Base-by-base conservation (phyloP, 768 basidiomycete species). In the Panus rudis region DNA sequence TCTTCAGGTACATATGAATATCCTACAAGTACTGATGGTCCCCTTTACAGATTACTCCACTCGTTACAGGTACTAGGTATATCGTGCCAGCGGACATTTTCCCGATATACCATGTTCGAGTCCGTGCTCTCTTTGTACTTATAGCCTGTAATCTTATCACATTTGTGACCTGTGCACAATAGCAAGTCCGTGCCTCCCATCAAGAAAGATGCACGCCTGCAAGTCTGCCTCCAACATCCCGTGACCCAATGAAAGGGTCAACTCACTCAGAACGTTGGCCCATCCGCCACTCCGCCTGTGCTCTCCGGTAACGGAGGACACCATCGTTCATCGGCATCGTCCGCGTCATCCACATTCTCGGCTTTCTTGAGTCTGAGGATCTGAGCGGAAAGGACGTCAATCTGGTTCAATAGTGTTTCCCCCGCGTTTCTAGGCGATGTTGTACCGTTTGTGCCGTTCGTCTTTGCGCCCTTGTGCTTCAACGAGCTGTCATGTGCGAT, bases 41-140 rank as follows among this genome's bases (percentile, higher is more conserved):
- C 26, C 16, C 40, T 37, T 23, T 39, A 19, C 57, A 87, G 86
- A 89, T 58, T 89, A 89, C 55, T 88, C 86, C 16, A 89, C 86
- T 6, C 74, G 86, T 24, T 84, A 87, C 68, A 74, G 82, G 52
- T 87, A 88, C 63, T 86, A 69, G 54, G 5, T 24, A 33, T 27
- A 13, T 6, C 12, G 8, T 16, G 30, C 11, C 30, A 31, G 30
- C 30, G n/a, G n/a, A n/a, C n/a, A n/a, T n/a, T n/a, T n/a, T n/a
- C n/a, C n/a, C n/a, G n/a, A n/a, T n/a, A n/a, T n/a, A n/a, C n/a
- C n/a, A n/a, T n/a, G n/a, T n/a, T n/a, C n/a, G n/a, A n/a, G n/a
- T n/a, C n/a, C n/a, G n/a, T n/a, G n/a, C n/a, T n/a, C n/a, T n/a
- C n/a, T n/a, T n/a, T n/a, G n/a, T n/a, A n/a, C n/a, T n/a, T n/a